Base-by-base conservation (phyloP, 1,284 basidiomycete genomes). In the Apiotrichum sp. region DNA sequence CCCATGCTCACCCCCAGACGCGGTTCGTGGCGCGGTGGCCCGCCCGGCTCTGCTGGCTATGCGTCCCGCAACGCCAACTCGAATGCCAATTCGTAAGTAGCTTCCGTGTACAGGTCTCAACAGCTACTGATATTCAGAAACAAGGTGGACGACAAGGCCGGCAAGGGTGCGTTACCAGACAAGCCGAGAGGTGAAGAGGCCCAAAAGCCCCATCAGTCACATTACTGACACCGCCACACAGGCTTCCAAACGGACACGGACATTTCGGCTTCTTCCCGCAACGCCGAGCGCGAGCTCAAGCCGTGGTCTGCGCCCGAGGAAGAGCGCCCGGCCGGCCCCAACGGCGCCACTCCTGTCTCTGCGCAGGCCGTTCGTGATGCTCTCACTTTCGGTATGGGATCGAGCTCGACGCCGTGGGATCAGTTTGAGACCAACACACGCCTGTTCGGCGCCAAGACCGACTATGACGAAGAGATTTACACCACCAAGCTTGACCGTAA, bases 371-470 rank as follows among this genome's bases (percentile, higher is more conserved):
- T 45, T 45, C 62, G 64, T 14, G 74, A 72, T 44, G 56, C 63
- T 11, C 68, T 74, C 43, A 76, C 73, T 6, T 75, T 75, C 57
- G 72, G 71, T 34, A 57, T 51, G n/a, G 56, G 56, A 2, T 40
- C 55, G 9, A 45, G 77, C 47, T 61, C 62, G 16, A 55, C 48
- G 2, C 62, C 79, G 0, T 99, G 96, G 95, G 93, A 99, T 74
- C 95, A 98, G 77, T 99, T 99, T 68, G 87, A 87, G 42, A 89
- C 81, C 54, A 99, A 98, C 76, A 93, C 97, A 76, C 83, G 87
- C 65, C 80, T 91, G 59, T 98, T 97, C 71, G 96, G 96, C 16
- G 85, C 93, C 62, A 92, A 83, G 69, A 90, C 92, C 8, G 84
- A 85, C 68, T 99, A 92, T 74, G 86, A 97, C 68, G 95, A 99